phyloP scores from a whole-genome alignment of 83 land plant species.

The Thuja plicata region DNA sequence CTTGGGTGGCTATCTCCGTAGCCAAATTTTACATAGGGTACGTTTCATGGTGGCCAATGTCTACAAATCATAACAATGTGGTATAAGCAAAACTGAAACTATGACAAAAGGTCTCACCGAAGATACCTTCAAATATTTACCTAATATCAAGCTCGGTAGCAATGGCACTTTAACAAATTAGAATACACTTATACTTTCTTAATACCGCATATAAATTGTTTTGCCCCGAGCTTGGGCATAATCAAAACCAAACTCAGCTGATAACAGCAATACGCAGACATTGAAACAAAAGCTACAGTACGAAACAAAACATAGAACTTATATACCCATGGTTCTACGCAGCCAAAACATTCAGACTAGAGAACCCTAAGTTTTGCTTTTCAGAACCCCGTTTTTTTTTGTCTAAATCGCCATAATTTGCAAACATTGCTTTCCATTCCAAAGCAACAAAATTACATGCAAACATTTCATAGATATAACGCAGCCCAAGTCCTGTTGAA shows the following conservation, averaged over 20 bases:
- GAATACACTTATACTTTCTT: too few species aligned
- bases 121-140: background rate
- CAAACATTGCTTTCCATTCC: background rate
- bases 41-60: background rate
- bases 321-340: background rate
- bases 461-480: background rate
- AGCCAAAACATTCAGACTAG: background rate
- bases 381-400: background rate
- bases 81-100: background rate
- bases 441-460: background rate
- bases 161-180: too few species aligned
- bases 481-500: background rate
- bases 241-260: too few species aligned
- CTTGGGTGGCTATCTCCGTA: too few species aligned
- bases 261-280: too few species aligned
- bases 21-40: background rate
- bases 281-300: too few species aligned
- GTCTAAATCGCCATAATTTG: background rate
- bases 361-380: background rate
- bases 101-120: background rate
- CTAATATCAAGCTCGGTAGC: background rate
- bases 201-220: too few species aligned
- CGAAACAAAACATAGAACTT: background rate
- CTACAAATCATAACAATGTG: background rate
- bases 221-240: too few species aligned